Percentiles rank a stretch among this genome's conserved stretches.
Conservation (phyloP, 2,329 filamentous ascomycete genomes). For the Verticillium isaacii region DNA sequence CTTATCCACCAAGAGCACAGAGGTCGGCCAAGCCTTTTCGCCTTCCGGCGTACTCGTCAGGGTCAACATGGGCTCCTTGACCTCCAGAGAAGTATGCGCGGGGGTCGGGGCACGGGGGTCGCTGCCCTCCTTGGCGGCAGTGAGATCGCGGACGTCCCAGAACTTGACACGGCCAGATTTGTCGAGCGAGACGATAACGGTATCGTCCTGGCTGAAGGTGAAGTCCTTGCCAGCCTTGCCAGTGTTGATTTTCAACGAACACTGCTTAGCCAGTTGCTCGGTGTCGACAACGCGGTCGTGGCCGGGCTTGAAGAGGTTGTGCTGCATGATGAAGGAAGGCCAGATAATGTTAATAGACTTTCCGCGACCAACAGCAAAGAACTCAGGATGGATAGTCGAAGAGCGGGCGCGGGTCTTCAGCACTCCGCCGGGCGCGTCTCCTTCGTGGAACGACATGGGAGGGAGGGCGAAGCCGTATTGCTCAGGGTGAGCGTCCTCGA, state of each 20-base stretch:
- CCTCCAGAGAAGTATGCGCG: constrained; percentile 60
- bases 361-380: constrained; percentile 91
- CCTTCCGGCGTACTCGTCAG: constrained; percentile 80
- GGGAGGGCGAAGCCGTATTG: constrained; percentile 85
- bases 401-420: constrained; percentile 93
- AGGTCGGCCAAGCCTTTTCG: constrained; percentile 96
- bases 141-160: constrained; percentile 89
- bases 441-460: constrained; percentile 78
- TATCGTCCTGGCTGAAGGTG: constrained; percentile 94
- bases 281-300: constrained; percentile 73
- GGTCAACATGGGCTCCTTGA: constrained; percentile 81
- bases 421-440: constrained; percentile 85
- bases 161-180: constrained; percentile 96
- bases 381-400: constrained; percentile 83
- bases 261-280: constrained; percentile 80
- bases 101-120: constrained; percentile 48
- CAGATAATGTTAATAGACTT: constrained; percentile 92
- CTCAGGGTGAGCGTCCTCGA: constrained; percentile 74
- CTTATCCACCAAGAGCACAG: constrained; percentile 94
- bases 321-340: constrained; percentile 58
- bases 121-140: constrained; percentile 45
- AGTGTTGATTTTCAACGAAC: constrained; percentile 87
- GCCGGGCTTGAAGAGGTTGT: constrained; percentile 58
- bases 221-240: constrained; percentile 99
- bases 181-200: constrained; percentile 88